phyloP scores from a whole-genome alignment of 2,329 filamentous ascomycete species.

The Cladosporium sp. region DNA sequence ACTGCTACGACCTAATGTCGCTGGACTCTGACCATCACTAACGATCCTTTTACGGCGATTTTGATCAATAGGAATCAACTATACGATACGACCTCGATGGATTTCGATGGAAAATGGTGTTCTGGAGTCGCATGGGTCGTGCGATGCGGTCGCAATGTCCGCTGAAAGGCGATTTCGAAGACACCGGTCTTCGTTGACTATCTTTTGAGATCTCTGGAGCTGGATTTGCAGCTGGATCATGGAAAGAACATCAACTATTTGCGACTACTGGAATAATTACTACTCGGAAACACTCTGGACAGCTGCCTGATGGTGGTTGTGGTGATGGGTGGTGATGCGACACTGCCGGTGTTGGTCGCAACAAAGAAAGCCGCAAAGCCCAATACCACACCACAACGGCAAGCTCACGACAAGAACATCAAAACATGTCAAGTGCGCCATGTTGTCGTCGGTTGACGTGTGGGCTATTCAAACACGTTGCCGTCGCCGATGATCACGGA shows the following conservation, averaged over 20 bases:
- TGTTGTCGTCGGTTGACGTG: not conserved
- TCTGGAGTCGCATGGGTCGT: not conserved
- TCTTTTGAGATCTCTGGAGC: not conserved
- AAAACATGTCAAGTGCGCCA: not conserved
- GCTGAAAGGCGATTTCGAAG: not conserved
- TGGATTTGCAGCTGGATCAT: not conserved
- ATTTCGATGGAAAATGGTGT: not conserved
- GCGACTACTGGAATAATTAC: not conserved
- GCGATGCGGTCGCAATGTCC: conserved; percentile 11
- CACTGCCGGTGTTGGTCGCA: not conserved
- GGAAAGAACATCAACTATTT: not conserved
- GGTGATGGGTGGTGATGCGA: not conserved
- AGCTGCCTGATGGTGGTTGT: not conserved
- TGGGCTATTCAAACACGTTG: not conserved
- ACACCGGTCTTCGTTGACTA: not conserved
- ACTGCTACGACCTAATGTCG: not conserved
- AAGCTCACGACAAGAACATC: not conserved
- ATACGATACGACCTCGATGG: not conserved
- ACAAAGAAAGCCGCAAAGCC: not conserved
- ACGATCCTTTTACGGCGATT: no score
- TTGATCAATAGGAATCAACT: no score
- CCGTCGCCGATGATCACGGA: not conserved
- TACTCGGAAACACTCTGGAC: no score
- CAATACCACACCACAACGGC: not conserved
- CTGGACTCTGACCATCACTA: no score